Evolutionary conservation across 2,329 filamentous ascomycete genomes (phyloP).

Genomic region (Ceratocystis alfenasii): DNA sequence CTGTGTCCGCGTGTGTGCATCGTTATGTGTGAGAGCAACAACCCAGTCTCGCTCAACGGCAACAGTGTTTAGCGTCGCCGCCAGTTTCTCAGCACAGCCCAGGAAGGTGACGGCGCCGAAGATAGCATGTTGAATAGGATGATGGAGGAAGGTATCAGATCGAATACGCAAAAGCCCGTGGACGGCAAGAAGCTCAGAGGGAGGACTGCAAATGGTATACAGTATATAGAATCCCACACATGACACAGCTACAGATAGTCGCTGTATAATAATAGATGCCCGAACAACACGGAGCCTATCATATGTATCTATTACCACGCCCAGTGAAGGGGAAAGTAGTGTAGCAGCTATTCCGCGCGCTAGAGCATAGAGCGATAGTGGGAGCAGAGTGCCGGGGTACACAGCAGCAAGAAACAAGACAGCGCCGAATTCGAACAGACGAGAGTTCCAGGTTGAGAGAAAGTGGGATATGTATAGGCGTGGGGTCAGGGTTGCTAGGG

Average conservation of each 20-base stretch:
- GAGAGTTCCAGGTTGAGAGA: conserved; percentile 52
- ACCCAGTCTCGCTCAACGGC: conserved; percentile 63
- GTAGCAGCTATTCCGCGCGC: conserved; percentile 46
- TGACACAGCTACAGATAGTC: conserved; percentile 36
- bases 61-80: conserved; percentile 51
- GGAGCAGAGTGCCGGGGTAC: conserved; percentile 49
- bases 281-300: conserved; percentile 41
- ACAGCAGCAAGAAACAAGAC: conserved; percentile 46
- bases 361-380: conserved; percentile 57
- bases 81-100: conserved; percentile 58
- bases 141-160: no score
- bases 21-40: conserved; percentile 30
- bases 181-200: no score
- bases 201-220: conserved; percentile 20
- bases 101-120: conserved; percentile 36
- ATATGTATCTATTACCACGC: conserved; percentile 45
- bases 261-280: conserved; percentile 36
- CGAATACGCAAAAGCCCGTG: no score
- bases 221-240: conserved; percentile 37
- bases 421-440: conserved; percentile 51
- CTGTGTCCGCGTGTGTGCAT: conserved; percentile 25
- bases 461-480: conserved; percentile 48
- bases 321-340: conserved; percentile 46
- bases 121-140: conserved; percentile 22
- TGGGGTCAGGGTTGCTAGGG: conserved; percentile 14